Percentiles rank a stretch among this genome's conserved stretches.
These are phyloP conservation scores for Rauvolfia tetraphylla DNA, from an alignment of 257 asterid genomes.

Conservation along the genomic window DNA sequence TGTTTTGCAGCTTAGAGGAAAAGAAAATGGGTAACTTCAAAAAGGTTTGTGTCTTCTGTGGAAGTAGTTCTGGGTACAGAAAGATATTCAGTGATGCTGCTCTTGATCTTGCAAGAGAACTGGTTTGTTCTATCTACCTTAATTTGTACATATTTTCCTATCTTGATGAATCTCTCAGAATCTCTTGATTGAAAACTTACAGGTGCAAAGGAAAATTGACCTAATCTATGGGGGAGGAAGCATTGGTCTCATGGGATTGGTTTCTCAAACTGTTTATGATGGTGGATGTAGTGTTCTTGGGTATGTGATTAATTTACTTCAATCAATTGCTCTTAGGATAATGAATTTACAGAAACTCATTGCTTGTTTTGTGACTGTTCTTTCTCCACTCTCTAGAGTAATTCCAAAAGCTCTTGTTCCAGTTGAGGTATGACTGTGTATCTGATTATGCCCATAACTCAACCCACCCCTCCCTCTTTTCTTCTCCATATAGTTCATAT, in stretches of 20 bases:
- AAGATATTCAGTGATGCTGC: conserved; percentile 65
- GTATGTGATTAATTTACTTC: conserved; percentile 21
- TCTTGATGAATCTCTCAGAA: neutral
- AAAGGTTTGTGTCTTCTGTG: conserved; percentile 66
- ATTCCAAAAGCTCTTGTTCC: conserved; percentile 65
- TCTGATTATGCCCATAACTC: neutral
- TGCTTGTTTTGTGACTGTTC: neutral
- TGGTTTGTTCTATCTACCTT: conserved; percentile 30
- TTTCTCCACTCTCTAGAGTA: conserved; percentile 33
- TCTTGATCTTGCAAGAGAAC: conserved; percentile 55
- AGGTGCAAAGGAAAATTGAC: conserved; percentile 58
- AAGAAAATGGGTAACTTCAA: conserved; percentile 42
- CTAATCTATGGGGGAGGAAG: conserved; percentile 70
- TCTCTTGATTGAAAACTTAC: neutral
- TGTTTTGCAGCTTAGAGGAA: neutral
- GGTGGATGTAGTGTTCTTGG: conserved; percentile 67
- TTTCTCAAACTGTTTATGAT: conserved; percentile 50
- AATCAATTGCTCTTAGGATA: neutral
- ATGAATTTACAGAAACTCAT: neutral
- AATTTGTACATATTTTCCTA: no score
- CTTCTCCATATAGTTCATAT: neutral
- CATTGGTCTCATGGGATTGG: conserved; percentile 70
- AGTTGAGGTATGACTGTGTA: conserved; percentile 45
- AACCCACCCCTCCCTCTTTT: neutral
- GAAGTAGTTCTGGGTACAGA: conserved; percentile 53